phyloP scores from a whole-genome alignment of 2,329 filamentous ascomycete species.

The Botrytis fabae region DNA sequence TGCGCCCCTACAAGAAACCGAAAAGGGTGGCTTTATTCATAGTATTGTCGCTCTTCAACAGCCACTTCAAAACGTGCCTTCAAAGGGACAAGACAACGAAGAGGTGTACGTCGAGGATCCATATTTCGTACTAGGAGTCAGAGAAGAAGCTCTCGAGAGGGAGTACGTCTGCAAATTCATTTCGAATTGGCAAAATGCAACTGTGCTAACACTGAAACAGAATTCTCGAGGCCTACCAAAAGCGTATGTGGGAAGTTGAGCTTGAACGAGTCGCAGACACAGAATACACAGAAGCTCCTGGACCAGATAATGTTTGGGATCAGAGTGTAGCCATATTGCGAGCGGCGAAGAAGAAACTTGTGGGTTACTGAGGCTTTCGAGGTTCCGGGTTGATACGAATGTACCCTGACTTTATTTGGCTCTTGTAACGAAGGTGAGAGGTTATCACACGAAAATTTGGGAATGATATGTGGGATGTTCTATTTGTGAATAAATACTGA shows the following conservation, averaged over 20 bases:
- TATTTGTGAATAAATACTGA: neutral
- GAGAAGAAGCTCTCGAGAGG: constrained; percentile 25
- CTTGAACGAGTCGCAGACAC: constrained; percentile 25
- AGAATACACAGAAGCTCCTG: neutral
- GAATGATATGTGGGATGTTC: neutral
- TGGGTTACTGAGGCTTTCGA: constrained; percentile 17
- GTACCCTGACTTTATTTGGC: neutral
- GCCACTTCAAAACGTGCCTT: neutral
- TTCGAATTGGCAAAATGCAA: neutral
- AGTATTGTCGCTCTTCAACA: neutral
- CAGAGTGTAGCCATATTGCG: constrained; percentile 22
- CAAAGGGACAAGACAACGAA: neutral
- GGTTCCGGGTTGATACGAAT: neutral
- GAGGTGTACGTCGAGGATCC: constrained; percentile 30
- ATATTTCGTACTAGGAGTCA: constrained; percentile 32
- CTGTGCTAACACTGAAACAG: constrained; percentile 21
- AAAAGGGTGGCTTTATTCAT: neutral
- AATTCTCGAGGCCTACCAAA: constrained; percentile 29
- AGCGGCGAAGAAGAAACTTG: constrained; percentile 21
- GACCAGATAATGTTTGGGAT: constrained; percentile 17
- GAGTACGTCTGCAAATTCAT: constrained; percentile 27
- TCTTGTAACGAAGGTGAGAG: neutral
- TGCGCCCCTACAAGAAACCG: neutral
- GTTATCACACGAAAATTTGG: neutral
- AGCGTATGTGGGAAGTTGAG: constrained; percentile 31